Evolutionary conservation across 1,284 basidiomycete species (phyloP).

Genomic region (Malassezia arunalokei): DNA sequence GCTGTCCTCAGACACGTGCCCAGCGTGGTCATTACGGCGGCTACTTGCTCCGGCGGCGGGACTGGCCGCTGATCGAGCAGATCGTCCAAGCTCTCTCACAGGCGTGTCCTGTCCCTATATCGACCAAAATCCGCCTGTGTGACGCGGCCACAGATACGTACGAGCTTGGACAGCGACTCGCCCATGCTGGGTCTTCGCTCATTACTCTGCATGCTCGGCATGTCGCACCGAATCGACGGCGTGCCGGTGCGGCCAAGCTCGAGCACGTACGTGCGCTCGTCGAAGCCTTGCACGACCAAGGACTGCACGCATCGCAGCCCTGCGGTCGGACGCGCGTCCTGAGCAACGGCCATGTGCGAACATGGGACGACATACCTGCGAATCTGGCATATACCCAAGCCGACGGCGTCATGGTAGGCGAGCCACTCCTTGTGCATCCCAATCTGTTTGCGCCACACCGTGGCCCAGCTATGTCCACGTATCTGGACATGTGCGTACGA

Average conservation of each 20-base stretch:
- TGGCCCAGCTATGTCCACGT: background rate
- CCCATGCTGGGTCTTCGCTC: conserved; percentile 56
- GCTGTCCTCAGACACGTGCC: conserved; percentile 63
- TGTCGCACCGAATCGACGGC: conserved; percentile 56
- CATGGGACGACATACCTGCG: conserved; percentile 52
- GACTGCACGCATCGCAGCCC: conserved; percentile 34
- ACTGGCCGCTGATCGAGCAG: conserved; percentile 57
- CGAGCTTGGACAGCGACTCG: conserved; percentile 54
- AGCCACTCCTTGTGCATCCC: conserved; percentile 59
- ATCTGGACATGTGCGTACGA: background rate
- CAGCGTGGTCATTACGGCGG: conserved; percentile 59
- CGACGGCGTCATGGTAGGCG: conserved; percentile 65
- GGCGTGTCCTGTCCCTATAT: conserved; percentile 50
- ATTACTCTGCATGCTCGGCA: conserved; percentile 61
- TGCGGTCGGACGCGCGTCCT: conserved; percentile 52
- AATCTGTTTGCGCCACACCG: conserved; percentile 32
- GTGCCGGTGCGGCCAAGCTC: conserved; percentile 60
- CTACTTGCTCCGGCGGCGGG: conserved; percentile 57
- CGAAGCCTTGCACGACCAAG: conserved; percentile 33
- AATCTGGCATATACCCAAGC: conserved; percentile 56
- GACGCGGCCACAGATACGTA: conserved; percentile 53
- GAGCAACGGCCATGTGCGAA: conserved; percentile 64
- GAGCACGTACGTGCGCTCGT: conserved; percentile 54
- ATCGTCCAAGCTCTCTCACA: conserved; percentile 29
- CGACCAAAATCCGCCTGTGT: conserved; percentile 53